Evolutionary conservation across 2,329 filamentous ascomycete genomes (phyloP), one percentile per base, ranked within the genome.

Genomic region (Penicillium sp.): DNA sequence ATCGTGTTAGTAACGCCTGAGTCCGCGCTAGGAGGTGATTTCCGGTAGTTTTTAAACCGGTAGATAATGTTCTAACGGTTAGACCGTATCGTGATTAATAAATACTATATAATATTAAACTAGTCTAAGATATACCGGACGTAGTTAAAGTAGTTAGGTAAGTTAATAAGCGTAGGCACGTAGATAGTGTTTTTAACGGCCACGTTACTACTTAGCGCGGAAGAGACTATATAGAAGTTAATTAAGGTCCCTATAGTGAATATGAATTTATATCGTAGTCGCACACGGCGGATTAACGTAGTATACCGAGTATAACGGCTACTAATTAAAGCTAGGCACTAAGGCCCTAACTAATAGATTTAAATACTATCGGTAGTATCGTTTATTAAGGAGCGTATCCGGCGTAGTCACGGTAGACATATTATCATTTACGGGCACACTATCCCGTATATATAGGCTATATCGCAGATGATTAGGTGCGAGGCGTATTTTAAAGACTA

Each of bases 111-210:
- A 0, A 54, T 67, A 2, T 42, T 65, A 12, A 62, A 63, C 40
- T 2, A 35, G 54, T 56, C 40, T 10, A 33, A 17, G n/a, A 22
- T 0, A n/a, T 56, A 45, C 19, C 54, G 54, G 17, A 40, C 26
- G 2, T 19, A 12, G 26, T 45, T 58, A 40, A 12, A 37, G n/a
- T 38, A 58, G 54, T 62, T 66, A 9, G 26, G 47, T 10, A 54
- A 51, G 1, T 28, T 28, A 3, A 49, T 59, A 17, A 17, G 26
- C 8, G 42, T 49, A 0, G 22, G 33, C 6, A 61, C 49, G 44
- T 35, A 64, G 61, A 54, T 64, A 8, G 61, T 66, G 8, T 64
- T 58, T 19, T 57, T 66, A 4, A 66, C 59, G 8, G 59, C 59
- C n/a, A 66, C 26, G 19, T 50, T 67, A 6, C 65, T 60, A 1